Conservation (phyloP, 179 eudicot species). For the Corrigiola litoralis region DNA sequence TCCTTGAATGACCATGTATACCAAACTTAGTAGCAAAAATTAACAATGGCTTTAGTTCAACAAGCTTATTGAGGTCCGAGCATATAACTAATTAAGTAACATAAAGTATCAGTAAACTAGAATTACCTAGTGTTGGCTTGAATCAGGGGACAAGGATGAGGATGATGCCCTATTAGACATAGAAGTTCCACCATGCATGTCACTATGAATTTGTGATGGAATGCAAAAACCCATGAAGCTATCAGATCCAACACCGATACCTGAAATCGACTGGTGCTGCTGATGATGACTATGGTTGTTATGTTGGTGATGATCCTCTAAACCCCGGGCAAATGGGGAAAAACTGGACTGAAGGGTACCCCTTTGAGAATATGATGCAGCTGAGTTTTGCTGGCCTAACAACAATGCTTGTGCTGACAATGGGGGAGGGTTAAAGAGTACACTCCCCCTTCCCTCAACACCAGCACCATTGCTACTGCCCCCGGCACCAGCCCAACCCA, state of each 20-base stretch:
- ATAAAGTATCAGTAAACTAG: background rate
- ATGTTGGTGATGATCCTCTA: conserved; percentile 28
- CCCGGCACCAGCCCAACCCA: conserved; percentile 31
- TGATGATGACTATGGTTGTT: conserved; percentile 21
- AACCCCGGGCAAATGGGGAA: conserved; percentile 22
- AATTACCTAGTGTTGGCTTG: conserved; percentile 40
- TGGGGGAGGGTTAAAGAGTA: conserved; percentile 25
- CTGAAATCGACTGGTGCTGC: conserved; percentile 14
- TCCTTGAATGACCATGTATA: background rate
- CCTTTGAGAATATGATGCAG: conserved; percentile 33
- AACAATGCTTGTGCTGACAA: conserved; percentile 23
- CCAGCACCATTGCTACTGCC: conserved; percentile 16
- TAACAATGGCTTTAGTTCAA: too few species aligned
- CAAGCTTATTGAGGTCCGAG: background rate
- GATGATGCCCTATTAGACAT: conserved; percentile 44
- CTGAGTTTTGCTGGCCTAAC: conserved; percentile 22
- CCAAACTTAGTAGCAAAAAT: too few species aligned
- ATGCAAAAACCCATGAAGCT: conserved; percentile 41
- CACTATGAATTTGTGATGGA: conserved; percentile 49
- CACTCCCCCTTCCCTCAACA: conserved; percentile 23
- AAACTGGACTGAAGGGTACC: conserved; percentile 68
- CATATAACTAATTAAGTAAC: background rate
- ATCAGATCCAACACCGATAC: conserved; percentile 23
- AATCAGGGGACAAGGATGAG: conserved; percentile 59
- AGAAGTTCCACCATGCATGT: conserved; percentile 36